These are phyloP conservation scores for Juglanconis oblonga DNA, from an alignment of 2,329 filamentous ascomycete species.

Conservation along the genomic window DNA sequence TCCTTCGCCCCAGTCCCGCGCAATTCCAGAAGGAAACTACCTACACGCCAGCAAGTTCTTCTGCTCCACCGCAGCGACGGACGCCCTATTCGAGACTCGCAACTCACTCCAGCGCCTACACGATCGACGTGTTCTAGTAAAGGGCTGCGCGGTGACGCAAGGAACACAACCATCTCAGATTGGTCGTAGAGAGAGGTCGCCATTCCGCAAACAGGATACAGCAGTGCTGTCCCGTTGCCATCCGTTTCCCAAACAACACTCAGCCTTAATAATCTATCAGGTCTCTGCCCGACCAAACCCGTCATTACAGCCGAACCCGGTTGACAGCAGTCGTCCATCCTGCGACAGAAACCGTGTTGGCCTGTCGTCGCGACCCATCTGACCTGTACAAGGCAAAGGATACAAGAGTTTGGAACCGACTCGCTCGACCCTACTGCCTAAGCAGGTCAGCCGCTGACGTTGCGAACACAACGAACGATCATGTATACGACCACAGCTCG, in stretches of 20 bases:
- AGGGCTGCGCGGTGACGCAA: constrained; percentile 16
- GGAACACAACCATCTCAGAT: constrained; percentile 1
- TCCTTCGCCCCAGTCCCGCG: constrained; percentile 12
- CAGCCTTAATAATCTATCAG: constrained; percentile 5
- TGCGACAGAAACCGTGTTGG: constrained; percentile 8
- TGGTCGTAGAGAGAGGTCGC: constrained; percentile 9
- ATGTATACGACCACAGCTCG: constrained; percentile 63
- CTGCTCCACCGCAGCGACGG: constrained; percentile 8
- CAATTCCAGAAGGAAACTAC: constrained; percentile 11
- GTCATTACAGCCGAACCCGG: neutral
- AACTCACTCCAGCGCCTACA: constrained; percentile 2
- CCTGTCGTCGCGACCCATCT: neutral
- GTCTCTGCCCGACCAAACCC: neutral
- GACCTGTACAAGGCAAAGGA: neutral
- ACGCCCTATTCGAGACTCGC: neutral
- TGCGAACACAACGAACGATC: constrained; percentile 26
- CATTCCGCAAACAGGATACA: constrained; percentile 41
- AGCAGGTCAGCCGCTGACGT: constrained; percentile 4
- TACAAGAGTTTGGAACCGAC: neutral
- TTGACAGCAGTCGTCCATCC: neutral
- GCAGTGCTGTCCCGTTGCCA: constrained; percentile 46
- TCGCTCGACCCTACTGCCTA: constrained; percentile 6
- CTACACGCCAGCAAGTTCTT: constrained; percentile 11
- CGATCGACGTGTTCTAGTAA: constrained; percentile 10
- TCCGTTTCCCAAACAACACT: constrained; percentile 16